phyloP scores from a whole-genome alignment of 352 stramenopile genomes.

The Globisporangium irregulare region DNA sequence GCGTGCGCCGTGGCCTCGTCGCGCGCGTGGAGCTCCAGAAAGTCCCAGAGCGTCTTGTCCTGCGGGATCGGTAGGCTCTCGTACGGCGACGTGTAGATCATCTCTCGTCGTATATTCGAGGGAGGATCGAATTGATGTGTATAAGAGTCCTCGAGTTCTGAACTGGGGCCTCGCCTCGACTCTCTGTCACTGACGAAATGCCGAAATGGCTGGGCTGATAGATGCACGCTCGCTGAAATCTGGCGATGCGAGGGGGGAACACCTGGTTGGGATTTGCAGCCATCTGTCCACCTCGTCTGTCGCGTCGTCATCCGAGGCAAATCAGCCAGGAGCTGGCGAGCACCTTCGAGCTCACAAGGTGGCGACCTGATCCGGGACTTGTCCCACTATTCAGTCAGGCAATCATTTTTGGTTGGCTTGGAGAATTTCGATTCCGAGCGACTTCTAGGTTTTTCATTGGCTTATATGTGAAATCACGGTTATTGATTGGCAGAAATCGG shows the following conservation, averaged over 20 bases:
- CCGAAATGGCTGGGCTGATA: too few species aligned
- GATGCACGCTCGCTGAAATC: too few species aligned
- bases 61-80: slow-evolving; percentile 23
- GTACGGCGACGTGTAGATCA: slow-evolving; percentile 44
- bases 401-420: neutral
- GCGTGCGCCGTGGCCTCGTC: slow-evolving; percentile 19
- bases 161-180: neutral
- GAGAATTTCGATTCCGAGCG: too few species aligned
- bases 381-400: neutral
- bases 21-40: slow-evolving; percentile 32
- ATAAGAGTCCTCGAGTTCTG: neutral
- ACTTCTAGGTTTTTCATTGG: neutral
- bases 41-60: slow-evolving; percentile 36
- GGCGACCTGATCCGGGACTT: neutral
- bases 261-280: neutral
- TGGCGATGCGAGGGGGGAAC: neutral
- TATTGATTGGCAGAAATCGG: neutral
- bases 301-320: neutral
- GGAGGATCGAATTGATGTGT: too few species aligned
- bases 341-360: neutral
- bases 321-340: neutral
- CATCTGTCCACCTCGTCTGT: neutral
- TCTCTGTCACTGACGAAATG: neutral
- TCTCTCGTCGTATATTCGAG: neutral
- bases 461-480: neutral